Evolutionary conservation across 306 rosid species (phyloP).

Genomic region (Ormosia emarginata): DNA sequence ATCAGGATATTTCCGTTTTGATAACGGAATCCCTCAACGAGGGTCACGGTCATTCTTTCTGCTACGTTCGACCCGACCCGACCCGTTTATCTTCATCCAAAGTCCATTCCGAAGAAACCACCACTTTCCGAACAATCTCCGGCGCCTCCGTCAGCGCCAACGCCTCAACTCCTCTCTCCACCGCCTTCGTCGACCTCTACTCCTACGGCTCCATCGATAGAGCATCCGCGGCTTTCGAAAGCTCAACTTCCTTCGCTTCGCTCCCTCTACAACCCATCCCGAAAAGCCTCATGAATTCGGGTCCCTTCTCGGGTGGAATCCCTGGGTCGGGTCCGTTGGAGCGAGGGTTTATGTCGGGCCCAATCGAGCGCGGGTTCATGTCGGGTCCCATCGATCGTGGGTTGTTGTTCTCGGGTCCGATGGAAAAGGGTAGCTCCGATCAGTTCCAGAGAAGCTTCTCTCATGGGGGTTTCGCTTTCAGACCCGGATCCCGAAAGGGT

Average conservation of each 20-base stretch:
- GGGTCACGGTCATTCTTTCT: constrained; percentile 88
- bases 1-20: constrained; percentile 51
- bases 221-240: constrained; percentile 78
- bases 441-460: constrained; percentile 89
- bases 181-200: constrained; percentile 68
- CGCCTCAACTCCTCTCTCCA: constrained; percentile 86
- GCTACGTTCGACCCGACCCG: constrained; percentile 91
- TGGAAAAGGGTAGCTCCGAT: constrained; percentile 56
- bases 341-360: constrained; percentile 89
- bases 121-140: constrained; percentile 85
- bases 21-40: constrained; percentile 72
- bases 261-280: constrained; percentile 94
- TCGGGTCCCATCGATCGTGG: constrained; percentile 87
- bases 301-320: constrained; percentile 67
- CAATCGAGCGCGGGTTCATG: constrained; percentile 95
- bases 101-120: constrained; percentile 87
- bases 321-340: constrained; percentile 82
- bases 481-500: constrained; percentile 54
- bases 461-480: constrained; percentile 43
- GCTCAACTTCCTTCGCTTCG: constrained; percentile 87
- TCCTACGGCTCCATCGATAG: constrained; percentile 70
- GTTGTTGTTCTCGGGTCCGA: constrained; percentile 81
- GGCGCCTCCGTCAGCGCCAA: constrained; percentile 98
- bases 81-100: constrained; percentile 61
- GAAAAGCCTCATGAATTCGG: constrained; percentile 54